These are phyloP conservation scores for Eustoma russellianum DNA, from an alignment of 257 asterid species.

Conservation along the genomic window DNA sequence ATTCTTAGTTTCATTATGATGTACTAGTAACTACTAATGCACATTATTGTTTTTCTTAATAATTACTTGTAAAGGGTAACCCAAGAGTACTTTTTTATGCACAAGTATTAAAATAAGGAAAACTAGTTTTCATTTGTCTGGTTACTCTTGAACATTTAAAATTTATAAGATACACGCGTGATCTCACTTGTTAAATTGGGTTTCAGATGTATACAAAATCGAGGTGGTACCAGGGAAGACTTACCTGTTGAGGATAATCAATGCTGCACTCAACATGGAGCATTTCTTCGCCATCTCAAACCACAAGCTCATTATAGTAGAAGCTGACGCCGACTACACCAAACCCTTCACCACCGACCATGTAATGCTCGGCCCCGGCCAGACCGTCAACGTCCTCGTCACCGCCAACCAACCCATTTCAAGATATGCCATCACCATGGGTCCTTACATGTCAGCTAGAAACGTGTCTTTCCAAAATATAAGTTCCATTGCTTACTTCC, in stretches of 20 bases:
- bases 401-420: conserved; percentile 48
- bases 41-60: no score
- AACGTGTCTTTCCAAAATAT: conserved; percentile 45
- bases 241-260: conserved; percentile 48
- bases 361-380: conserved; percentile 64
- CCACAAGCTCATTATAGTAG: conserved; percentile 49
- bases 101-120: no score
- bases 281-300: conserved; percentile 50
- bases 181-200: neutral
- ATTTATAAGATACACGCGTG: neutral
- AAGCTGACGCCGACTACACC: conserved; percentile 60
- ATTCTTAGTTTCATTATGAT: no score
- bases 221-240: conserved; percentile 50
- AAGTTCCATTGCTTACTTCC: conserved; percentile 47
- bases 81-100: no score
- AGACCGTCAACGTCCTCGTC: conserved; percentile 48
- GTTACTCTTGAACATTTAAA: no score
- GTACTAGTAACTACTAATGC: no score
- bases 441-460: conserved; percentile 59
- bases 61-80: no score
- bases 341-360: conserved; percentile 38
- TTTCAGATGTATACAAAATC: conserved; percentile 44
- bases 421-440: conserved; percentile 49
- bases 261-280: conserved; percentile 51
- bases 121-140: no score